These are phyloP conservation scores for Panellus pusillus DNA, from an alignment of 768 basidiomycete genomes.

Conservation along the genomic window DNA sequence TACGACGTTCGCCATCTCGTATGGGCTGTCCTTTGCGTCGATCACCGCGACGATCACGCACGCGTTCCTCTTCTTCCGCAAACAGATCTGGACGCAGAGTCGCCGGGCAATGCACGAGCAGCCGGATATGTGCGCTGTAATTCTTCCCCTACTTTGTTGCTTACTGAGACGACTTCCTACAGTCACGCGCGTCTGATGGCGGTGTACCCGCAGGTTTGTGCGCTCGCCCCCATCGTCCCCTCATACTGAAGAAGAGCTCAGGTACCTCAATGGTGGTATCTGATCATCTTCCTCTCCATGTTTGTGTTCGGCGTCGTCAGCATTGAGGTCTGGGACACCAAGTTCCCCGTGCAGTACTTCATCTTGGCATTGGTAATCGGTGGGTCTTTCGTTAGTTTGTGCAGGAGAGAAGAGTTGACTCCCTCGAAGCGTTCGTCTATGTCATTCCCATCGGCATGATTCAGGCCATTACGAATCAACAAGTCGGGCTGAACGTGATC, in stretches of 20 bases:
- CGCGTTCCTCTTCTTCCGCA: constrained; percentile 71
- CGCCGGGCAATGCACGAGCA: constrained; percentile 75
- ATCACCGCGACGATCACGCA: constrained; percentile 78
- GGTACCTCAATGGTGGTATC: constrained; percentile 87
- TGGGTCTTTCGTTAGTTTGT: constrained; percentile 24
- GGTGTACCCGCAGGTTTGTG: constrained; percentile 48
- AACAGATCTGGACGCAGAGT: constrained; percentile 74
- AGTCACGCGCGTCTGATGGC: constrained; percentile 78
- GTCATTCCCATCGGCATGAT: constrained; percentile 70
- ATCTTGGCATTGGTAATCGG: constrained; percentile 68
- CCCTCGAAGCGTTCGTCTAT: constrained; percentile 56
- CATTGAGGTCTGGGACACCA: constrained; percentile 55
- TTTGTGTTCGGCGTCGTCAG: constrained; percentile 50
- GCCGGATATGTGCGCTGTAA: constrained; percentile 54
- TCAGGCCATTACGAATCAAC: constrained; percentile 77
- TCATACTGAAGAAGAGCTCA: constrained; percentile 22
- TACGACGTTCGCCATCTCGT: constrained; percentile 74
- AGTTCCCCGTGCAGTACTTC: constrained; percentile 54
- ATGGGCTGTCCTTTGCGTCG: constrained; percentile 74
- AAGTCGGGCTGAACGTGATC: constrained; percentile 73
- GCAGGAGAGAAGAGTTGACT: not conserved
- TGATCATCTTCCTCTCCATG: constrained; percentile 55
- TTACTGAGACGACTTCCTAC: too few relatives aligned
- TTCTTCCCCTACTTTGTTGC: too few relatives aligned
- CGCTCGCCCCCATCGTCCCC: not conserved